Evolutionary conservation across 768 basidiomycete species (phyloP).

Genomic region (Tricholoma sp.): DNA sequence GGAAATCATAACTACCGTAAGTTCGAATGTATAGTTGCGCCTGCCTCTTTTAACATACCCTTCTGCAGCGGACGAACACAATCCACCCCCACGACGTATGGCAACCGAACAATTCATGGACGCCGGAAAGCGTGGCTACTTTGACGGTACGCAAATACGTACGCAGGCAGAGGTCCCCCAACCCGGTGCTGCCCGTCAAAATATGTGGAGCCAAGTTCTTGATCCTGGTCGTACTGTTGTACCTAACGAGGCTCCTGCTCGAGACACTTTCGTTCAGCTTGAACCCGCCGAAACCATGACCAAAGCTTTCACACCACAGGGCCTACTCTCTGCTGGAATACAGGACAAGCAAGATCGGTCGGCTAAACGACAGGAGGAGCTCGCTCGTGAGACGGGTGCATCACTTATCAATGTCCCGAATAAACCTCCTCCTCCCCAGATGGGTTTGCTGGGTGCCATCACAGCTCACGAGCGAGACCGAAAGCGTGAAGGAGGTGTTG

Average conservation of each 20-base stretch:
- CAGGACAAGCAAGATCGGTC: conserved; percentile 96
- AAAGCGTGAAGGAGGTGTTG: conserved; percentile 92
- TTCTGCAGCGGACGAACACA: conserved; percentile 38
- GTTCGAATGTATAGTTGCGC: conserved; percentile 16
- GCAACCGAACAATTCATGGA: conserved; percentile 51
- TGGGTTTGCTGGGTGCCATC: conserved; percentile 92
- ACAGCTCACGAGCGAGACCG: conserved; percentile 92
- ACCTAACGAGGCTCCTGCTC: conserved; percentile 32
- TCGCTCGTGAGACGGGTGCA: conserved; percentile 86
- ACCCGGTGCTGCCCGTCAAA: conserved; percentile 55
- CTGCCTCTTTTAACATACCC: background rate
- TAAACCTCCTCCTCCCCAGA: conserved; percentile 93
- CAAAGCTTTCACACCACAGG: conserved; percentile 93
- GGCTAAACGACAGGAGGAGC: conserved; percentile 91
- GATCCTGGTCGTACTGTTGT: conserved; percentile 57
- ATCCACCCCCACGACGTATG: conserved; percentile 38
- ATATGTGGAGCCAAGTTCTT: conserved; percentile 86
- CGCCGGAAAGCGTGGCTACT: conserved; percentile 45
- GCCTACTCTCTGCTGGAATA: conserved; percentile 89
- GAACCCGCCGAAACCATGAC: conserved; percentile 76
- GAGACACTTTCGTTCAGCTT: conserved; percentile 69
- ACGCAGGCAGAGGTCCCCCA: conserved; percentile 52
- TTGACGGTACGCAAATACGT: conserved; percentile 49
- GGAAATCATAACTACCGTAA: conserved; percentile 39
- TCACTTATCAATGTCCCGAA: conserved; percentile 94